Conservation (phyloP, 805 yeast species). For the Yarrowia hollandica region DNA sequence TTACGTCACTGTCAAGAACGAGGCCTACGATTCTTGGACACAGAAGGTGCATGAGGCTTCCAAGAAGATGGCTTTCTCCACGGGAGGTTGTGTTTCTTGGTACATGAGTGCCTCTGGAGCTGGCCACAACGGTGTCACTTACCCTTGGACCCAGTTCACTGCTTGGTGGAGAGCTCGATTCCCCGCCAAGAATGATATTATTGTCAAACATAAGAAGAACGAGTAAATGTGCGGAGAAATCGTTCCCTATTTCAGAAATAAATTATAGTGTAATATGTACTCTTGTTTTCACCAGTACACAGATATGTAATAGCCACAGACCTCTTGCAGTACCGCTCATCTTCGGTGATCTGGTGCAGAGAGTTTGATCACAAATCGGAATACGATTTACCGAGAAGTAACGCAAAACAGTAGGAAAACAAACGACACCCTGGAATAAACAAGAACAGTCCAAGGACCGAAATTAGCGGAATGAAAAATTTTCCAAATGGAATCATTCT, state of each 20-base stretch:
- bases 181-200: neutral
- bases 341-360: no score
- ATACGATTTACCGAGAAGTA: neutral
- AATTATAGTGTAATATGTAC: neutral
- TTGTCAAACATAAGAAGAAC: conserved; percentile 11
- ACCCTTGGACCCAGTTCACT: conserved; percentile 33
- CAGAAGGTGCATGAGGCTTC: conserved; percentile 27
- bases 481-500: no score
- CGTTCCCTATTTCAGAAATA: neutral
- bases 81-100: conserved; percentile 35
- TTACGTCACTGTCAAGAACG: conserved; percentile 29
- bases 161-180: conserved; percentile 32
- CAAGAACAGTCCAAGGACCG: no score
- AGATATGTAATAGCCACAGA: neutral
- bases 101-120: conserved; percentile 29
- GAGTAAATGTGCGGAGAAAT: neutral
- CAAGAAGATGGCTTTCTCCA: conserved; percentile 28
- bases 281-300: neutral
- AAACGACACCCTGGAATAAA: no score
- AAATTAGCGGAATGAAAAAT: no score
- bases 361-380: conserved; percentile 4
- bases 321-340: neutral
- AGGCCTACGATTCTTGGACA: conserved; percentile 32
- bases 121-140: conserved; percentile 30
- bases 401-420: neutral